These are phyloP conservation scores for Ophiosphaerella herpotricha DNA, from an alignment of 2,329 filamentous ascomycete genomes.

Conservation along the genomic window DNA sequence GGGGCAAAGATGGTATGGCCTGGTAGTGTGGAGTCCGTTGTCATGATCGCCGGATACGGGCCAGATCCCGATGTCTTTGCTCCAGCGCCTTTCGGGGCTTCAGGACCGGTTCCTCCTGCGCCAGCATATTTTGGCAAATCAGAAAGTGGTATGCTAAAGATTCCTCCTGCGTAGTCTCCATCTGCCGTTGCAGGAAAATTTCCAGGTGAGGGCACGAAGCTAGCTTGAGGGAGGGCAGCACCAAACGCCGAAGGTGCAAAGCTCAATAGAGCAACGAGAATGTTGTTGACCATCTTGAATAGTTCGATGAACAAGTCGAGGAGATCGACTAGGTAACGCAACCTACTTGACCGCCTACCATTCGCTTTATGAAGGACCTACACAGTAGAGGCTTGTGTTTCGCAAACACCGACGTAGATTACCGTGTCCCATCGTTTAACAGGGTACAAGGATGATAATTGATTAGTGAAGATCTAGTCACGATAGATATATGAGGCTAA, in stretches of 20 bases:
- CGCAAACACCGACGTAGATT: background rate
- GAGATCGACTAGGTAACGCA: background rate
- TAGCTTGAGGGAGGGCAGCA: conserved; percentile 4
- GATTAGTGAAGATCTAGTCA: background rate
- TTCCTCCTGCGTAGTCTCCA: conserved; percentile 25
- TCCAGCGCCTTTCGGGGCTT: conserved; percentile 13
- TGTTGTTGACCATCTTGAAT: conserved; percentile 2
- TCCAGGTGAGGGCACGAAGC: conserved; percentile 15
- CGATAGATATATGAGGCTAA: conserved; percentile 1
- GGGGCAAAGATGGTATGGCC: conserved; percentile 24
- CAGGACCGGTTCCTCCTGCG: conserved; percentile 8
- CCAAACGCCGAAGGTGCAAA: conserved; percentile 1
- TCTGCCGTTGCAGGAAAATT: conserved; percentile 26
- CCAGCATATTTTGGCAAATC: conserved; percentile 19
- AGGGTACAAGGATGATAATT: background rate
- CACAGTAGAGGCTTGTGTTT: no score
- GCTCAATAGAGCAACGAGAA: conserved; percentile 4
- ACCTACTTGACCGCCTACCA: background rate
- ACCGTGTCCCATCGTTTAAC: background rate
- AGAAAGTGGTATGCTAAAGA: conserved; percentile 26
- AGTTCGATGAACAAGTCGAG: background rate
- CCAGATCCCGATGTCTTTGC: conserved; percentile 23
- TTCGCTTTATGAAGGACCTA: background rate
- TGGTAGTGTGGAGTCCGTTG: conserved; percentile 18
- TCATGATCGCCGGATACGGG: conserved; percentile 24